Evolutionary conservation across 2,329 filamentous ascomycete species (phyloP).

Genomic region (Colletotrichum filicis): DNA sequence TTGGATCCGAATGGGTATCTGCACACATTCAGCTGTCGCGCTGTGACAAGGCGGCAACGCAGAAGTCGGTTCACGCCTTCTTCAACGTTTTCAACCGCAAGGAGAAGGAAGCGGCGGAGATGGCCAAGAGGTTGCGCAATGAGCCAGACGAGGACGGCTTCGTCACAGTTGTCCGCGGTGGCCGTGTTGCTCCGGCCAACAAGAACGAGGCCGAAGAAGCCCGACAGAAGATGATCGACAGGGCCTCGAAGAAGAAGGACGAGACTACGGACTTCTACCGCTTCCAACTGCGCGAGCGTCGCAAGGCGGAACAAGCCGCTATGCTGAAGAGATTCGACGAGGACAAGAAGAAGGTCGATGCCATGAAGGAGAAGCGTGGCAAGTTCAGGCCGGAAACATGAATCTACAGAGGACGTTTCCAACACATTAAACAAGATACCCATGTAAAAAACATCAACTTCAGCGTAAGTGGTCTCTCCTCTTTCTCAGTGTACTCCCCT

Average conservation of each 20-base stretch:
- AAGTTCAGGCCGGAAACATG: constrained; percentile 66
- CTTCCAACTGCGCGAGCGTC: constrained; percentile 83
- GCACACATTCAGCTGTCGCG: constrained; percentile 78
- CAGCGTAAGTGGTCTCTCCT: constrained; percentile 33
- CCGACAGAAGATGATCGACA: constrained; percentile 69
- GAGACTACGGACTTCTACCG: constrained; percentile 82
- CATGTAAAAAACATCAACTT: constrained; percentile 23
- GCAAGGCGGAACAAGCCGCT: constrained; percentile 78
- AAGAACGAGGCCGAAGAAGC: constrained; percentile 76
- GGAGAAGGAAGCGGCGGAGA: constrained; percentile 72
- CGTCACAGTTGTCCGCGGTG: constrained; percentile 87
- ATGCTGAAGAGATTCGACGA: constrained; percentile 79
- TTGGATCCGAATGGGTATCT: constrained; percentile 70
- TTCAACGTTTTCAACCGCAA: constrained; percentile 83
- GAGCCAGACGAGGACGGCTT: constrained; percentile 96
- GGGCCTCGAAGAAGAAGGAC: constrained; percentile 70
- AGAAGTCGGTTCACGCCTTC: constrained; percentile 83
- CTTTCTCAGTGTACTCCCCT: constrained; percentile 5
- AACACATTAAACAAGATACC: constrained; percentile 22
- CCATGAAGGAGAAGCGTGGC: constrained; percentile 75
- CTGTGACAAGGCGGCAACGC: constrained; percentile 74
- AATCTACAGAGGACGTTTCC: constrained; percentile 29
- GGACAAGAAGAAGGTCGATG: constrained; percentile 77
- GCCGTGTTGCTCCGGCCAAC: constrained; percentile 77
- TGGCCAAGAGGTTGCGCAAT: constrained; percentile 73